A percentile compares a stretch with the other conserved stretches of the same genome.
Conservation (phyloP, 495 filamentous ascomycete species). For the Penicillium argentinense region DNA sequence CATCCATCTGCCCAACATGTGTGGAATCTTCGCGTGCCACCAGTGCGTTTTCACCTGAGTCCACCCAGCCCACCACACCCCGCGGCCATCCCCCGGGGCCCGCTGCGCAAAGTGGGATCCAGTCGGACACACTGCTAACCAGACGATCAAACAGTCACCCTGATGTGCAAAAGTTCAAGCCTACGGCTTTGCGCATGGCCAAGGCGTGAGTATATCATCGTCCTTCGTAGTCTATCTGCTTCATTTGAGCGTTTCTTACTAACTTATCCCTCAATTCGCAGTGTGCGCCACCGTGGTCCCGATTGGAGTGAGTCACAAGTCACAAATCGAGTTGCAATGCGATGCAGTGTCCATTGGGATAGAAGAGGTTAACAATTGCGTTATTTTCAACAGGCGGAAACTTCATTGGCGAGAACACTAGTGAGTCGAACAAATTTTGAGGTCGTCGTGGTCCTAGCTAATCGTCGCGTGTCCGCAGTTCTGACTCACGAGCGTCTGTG, state of each 20-base stretch:
- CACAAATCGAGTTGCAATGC: constrained; percentile 9
- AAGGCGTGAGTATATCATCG: constrained; percentile 71
- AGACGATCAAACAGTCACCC: constrained; percentile 73
- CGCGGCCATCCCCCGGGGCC: constrained; percentile 10
- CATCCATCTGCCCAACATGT: constrained; percentile 46
- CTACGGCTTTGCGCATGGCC: constrained; percentile 89
- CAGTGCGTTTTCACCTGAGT: constrained; percentile 53
- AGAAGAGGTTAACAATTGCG: constrained; percentile 13
- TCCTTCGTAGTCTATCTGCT: constrained; percentile 14
- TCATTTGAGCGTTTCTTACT: constrained; percentile 33
- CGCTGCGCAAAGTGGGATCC: constrained; percentile 11
- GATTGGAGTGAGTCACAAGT: constrained; percentile 86
- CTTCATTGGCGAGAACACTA: constrained; percentile 82
- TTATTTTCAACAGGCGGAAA: constrained; percentile 72
- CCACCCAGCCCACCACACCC: constrained; percentile 10
- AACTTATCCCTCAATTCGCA: constrained; percentile 34
- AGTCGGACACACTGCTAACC: constrained; percentile 34
- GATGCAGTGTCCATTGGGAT: constrained; percentile 1
- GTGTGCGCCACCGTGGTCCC: constrained; percentile 92
- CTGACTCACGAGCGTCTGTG: constrained; percentile 95
- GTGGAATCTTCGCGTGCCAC: constrained; percentile 95
- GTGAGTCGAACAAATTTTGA: constrained; percentile 49
- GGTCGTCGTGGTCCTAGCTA: constrained; percentile 9
- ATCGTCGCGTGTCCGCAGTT: constrained; percentile 57
- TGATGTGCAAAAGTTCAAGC: constrained; percentile 95